phyloP scores from a whole-genome alignment of 495 filamentous ascomycete species.

The Echria macrotheca region DNA sequence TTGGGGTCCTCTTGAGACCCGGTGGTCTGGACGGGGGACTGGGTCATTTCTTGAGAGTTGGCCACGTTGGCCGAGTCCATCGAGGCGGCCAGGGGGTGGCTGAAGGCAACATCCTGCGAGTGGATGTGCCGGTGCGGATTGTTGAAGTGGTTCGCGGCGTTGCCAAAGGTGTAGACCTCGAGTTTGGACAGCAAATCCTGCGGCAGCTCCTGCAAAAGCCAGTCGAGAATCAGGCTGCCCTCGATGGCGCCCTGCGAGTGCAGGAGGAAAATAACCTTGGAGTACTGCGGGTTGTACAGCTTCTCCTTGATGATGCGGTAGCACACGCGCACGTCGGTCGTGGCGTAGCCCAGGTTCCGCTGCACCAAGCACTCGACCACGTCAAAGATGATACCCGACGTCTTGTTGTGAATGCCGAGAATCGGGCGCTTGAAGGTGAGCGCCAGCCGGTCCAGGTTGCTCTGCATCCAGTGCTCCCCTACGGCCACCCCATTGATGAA shows the following conservation, averaged over 20 bases:
- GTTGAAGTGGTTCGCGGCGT: slow-evolving; percentile 83
- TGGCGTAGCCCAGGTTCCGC: slow-evolving; percentile 67
- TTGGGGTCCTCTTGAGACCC: not conserved
- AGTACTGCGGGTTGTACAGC: slow-evolving; percentile 52
- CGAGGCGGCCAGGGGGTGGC: slow-evolving; percentile 21
- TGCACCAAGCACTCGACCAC: slow-evolving; percentile 73
- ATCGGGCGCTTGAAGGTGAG: slow-evolving; percentile 70
- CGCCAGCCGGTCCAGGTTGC: slow-evolving; percentile 65
- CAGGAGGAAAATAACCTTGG: slow-evolving; percentile 70
- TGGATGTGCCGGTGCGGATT: slow-evolving; percentile 53
- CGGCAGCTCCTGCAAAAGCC: slow-evolving; percentile 70
- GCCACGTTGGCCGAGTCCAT: slow-evolving; percentile 19
- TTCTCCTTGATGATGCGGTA: slow-evolving; percentile 53
- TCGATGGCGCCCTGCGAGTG: slow-evolving; percentile 84
- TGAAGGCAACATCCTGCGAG: slow-evolving; percentile 17
- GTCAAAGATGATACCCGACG: slow-evolving; percentile 68
- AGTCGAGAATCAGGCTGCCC: slow-evolving; percentile 68
- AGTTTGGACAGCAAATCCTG: slow-evolving; percentile 60
- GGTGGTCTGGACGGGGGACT: not conserved
- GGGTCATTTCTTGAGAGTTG: not conserved
- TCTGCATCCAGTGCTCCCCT: slow-evolving; percentile 59
- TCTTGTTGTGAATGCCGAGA: slow-evolving; percentile 78
- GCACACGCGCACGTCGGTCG: slow-evolving; percentile 57
- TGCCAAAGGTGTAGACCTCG: slow-evolving; percentile 83
- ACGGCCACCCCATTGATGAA: slow-evolving; percentile 67